Evolutionary conservation across 306 rosid genomes (phyloP).

Genomic region (Macrotyloma uniflorum): DNA sequence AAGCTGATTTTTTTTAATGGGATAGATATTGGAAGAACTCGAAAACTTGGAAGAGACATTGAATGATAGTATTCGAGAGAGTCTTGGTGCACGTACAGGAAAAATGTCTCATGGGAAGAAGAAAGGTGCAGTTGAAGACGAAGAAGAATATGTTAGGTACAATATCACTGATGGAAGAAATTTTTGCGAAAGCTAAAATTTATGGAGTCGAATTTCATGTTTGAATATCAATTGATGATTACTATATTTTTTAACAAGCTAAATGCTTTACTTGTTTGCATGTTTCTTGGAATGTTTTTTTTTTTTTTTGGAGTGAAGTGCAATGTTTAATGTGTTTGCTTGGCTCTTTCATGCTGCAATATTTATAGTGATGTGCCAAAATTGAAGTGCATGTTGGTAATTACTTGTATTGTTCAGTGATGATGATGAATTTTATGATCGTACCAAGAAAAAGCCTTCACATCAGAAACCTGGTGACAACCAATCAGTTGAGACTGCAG

Average conservation of each 20-base stretch:
- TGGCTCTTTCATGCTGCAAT: not conserved
- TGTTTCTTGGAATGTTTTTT: not conserved
- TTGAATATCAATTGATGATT: slow-evolving; percentile 16
- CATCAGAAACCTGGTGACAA: slow-evolving; percentile 59
- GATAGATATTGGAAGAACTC: slow-evolving; percentile 85
- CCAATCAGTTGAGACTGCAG: slow-evolving; percentile 85
- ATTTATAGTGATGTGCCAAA: slow-evolving; percentile 23
- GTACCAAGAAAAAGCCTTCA: slow-evolving; percentile 70
- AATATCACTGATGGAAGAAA: not conserved
- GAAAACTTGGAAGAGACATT: slow-evolving; percentile 97
- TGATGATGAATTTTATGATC: slow-evolving; percentile 95
- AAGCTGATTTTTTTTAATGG: slow-evolving; percentile 23
- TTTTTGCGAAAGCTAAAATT: not conserved
- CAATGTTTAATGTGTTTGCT: not conserved
- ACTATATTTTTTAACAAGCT: slow-evolving; percentile 21
- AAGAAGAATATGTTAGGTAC: slow-evolving; percentile 79
- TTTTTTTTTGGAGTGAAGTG: slow-evolving; percentile 4
- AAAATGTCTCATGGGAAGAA: slow-evolving; percentile 65
- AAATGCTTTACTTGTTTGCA: slow-evolving; percentile 20
- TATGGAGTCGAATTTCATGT: not conserved
- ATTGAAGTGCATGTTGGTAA: slow-evolving; percentile 20
- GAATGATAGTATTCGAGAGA: slow-evolving; percentile 93
- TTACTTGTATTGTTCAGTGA: slow-evolving; percentile 59
- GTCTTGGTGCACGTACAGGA: slow-evolving; percentile 83
- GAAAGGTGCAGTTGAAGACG: slow-evolving; percentile 75